Conservation (phyloP, 192 early-diverging fungal species). For the Coemansia sp. region DNA sequence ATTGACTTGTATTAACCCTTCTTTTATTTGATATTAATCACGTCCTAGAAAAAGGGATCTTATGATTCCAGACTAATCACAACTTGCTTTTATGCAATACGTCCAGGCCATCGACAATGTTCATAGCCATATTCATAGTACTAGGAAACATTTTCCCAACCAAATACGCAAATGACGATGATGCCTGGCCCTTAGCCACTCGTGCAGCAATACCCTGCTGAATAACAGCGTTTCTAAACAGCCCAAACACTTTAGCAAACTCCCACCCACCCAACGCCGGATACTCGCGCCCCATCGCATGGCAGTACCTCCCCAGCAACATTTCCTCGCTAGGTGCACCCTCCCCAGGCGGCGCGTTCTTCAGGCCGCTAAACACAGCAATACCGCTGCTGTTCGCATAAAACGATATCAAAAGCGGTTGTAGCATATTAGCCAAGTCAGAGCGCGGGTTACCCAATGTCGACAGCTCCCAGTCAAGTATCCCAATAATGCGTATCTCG, state of each 20-base stretch:
- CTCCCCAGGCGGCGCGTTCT: constrained; percentile 48
- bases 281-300: constrained; percentile 60
- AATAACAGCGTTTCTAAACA: constrained; percentile 86
- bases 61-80: constrained; percentile 14
- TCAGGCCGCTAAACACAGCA: constrained; percentile 51
- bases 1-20: neutral
- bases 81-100: constrained; percentile 38
- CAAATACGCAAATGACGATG: constrained; percentile 64
- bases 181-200: constrained; percentile 83
- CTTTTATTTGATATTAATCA: no score
- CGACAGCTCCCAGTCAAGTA: constrained; percentile 92
- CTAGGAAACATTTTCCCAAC: constrained; percentile 44
- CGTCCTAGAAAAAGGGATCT: neutral
- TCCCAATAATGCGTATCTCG: constrained; percentile 74
- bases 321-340: constrained; percentile 67
- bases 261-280: constrained; percentile 72
- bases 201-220: constrained; percentile 90
- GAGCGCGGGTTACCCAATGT: constrained; percentile 91
- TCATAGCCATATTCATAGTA: constrained; percentile 59
- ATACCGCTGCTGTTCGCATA: constrained; percentile 6
- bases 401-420: constrained; percentile 66
- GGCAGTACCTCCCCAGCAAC: constrained; percentile 77
- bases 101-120: constrained; percentile 59
- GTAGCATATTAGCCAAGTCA: constrained; percentile 86
- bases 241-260: constrained; percentile 84